phyloP scores from a whole-genome alignment of 495 filamentous ascomycete genomes.

The Pyrenopolyporus hunteri region DNA sequence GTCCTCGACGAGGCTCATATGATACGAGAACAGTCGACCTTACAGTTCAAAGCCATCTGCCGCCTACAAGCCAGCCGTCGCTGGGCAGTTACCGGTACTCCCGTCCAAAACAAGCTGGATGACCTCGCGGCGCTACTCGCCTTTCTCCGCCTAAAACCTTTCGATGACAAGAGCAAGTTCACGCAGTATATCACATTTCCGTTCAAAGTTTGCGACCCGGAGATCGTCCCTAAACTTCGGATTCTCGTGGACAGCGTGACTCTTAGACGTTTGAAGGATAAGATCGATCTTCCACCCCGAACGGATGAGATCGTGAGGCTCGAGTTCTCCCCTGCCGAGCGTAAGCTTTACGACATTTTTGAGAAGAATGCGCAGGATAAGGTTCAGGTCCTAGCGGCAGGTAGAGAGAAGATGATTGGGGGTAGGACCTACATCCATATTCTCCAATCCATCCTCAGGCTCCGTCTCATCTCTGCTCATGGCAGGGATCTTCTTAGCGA shows the following conservation, averaged over 20 bases:
- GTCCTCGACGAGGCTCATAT: slow-evolving; percentile 95
- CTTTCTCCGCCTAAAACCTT: slow-evolving; percentile 85
- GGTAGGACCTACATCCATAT: slow-evolving; percentile 88
- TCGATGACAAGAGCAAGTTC: slow-evolving; percentile 78
- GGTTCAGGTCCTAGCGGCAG: slow-evolving; percentile 57
- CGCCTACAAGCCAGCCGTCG: slow-evolving; percentile 79
- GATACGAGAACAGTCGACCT: slow-evolving; percentile 82
- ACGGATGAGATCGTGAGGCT: slow-evolving; percentile 72
- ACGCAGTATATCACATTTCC: slow-evolving; percentile 77
- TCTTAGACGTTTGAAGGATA: slow-evolving; percentile 89
- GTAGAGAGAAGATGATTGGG: slow-evolving; percentile 67
- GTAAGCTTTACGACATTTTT: slow-evolving; percentile 61
- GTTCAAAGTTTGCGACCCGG: slow-evolving; percentile 80
- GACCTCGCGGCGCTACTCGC: slow-evolving; percentile 90
- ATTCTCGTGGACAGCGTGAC: slow-evolving; percentile 94
- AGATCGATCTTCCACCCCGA: slow-evolving; percentile 78
- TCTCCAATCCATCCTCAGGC: slow-evolving; percentile 84
- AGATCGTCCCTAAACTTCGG: slow-evolving; percentile 81
- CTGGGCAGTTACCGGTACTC: slow-evolving; percentile 95
- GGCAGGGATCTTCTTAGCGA: slow-evolving; percentile 85
- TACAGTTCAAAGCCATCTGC: slow-evolving; percentile 83
- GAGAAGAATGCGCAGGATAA: slow-evolving; percentile 58
- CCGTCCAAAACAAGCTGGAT: slow-evolving; percentile 89
- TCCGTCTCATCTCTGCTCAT: slow-evolving; percentile 89
- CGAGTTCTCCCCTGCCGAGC: slow-evolving; percentile 59